These are phyloP conservation scores for Cercospora janseana DNA, from an alignment of 2,329 filamentous ascomycete genomes.

Conservation along the genomic window DNA sequence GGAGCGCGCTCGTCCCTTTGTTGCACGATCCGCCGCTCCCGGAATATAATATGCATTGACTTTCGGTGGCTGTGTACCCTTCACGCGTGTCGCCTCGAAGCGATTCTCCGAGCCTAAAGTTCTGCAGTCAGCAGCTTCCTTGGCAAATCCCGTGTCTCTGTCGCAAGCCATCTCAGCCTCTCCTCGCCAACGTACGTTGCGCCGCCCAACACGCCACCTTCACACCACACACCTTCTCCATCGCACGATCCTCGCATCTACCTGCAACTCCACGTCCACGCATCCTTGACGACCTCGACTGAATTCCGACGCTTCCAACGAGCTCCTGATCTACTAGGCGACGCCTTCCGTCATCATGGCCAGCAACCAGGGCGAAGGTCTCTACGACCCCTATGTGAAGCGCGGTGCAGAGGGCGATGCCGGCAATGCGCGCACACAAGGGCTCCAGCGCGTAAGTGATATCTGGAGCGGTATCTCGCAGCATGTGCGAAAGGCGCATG, in stretches of 20 bases:
- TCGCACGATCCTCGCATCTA: constrained; percentile 5
- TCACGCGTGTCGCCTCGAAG: constrained; percentile 1
- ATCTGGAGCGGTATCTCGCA: neutral
- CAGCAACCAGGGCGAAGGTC: constrained; percentile 25
- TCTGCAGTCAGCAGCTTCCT: neutral
- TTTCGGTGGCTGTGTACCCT: neutral
- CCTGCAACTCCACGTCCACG: constrained; percentile 5
- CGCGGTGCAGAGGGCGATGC: constrained; percentile 26
- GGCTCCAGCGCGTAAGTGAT: constrained; percentile 26
- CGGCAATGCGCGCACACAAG: constrained; percentile 27
- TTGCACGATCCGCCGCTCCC: no score
- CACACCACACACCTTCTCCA: constrained; percentile 5
- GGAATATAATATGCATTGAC: no score
- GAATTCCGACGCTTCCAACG: constrained; percentile 12
- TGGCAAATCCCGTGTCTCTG: constrained; percentile 1
- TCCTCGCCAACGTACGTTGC: constrained; percentile 4
- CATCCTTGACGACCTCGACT: neutral
- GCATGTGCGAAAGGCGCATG: constrained; percentile 13
- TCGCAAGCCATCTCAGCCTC: constrained; percentile 9
- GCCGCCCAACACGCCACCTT: constrained; percentile 3
- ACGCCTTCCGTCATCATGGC: constrained; percentile 22
- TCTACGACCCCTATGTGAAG: constrained; percentile 32
- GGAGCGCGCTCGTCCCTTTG: no score
- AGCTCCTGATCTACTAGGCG: constrained; percentile 16
- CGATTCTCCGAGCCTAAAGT: constrained; percentile 1